A percentile compares a stretch with the other conserved stretches of the same genome.
phyloP scores from a whole-genome alignment of 495 filamentous ascomycete species.

The Ascobolus immersus region DNA sequence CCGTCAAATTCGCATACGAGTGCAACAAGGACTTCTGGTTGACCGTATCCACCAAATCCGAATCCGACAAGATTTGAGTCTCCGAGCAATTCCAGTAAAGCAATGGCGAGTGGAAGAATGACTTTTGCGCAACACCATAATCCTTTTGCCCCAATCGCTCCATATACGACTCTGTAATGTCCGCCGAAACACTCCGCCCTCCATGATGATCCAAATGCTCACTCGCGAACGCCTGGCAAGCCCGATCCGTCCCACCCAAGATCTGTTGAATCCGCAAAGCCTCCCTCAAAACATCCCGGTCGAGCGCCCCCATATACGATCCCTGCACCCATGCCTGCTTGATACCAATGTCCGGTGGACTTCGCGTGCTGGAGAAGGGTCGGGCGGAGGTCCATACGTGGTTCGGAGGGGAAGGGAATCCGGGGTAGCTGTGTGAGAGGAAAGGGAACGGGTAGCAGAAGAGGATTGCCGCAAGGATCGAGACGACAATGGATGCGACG shows the following conservation, averaged over 20 bases:
- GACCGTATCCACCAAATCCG: constrained; percentile 35
- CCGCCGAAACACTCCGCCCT: too few relatives aligned
- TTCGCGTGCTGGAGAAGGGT: constrained; percentile 22
- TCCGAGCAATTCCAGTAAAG: constrained; percentile 47
- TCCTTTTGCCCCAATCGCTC: neutral
- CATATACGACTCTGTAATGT: neutral
- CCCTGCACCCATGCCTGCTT: constrained; percentile 28
- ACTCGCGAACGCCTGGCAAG: constrained; percentile 7
- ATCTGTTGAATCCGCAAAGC: constrained; percentile 38
- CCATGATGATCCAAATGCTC: too few relatives aligned
- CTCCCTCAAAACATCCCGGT: constrained; percentile 30
- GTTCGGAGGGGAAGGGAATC: constrained; percentile 37
- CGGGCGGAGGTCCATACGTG: constrained; percentile 54
- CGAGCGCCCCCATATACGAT: constrained; percentile 40
- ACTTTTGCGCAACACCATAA: too few relatives aligned
- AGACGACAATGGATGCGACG: constrained; percentile 35
- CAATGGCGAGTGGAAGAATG: constrained; percentile 48
- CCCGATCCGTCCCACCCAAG: constrained; percentile 23
- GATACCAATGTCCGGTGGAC: constrained; percentile 22
- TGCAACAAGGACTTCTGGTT: constrained; percentile 27
- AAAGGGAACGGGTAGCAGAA: constrained; percentile 43
- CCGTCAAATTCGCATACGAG: constrained; percentile 38
- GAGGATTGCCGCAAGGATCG: constrained; percentile 32
- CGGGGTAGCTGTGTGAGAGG: constrained; percentile 32
- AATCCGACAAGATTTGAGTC: constrained; percentile 27